Evolutionary conservation across 2,329 filamentous ascomycete genomes (phyloP).

Genomic region (Daldinia eschscholtzii): DNA sequence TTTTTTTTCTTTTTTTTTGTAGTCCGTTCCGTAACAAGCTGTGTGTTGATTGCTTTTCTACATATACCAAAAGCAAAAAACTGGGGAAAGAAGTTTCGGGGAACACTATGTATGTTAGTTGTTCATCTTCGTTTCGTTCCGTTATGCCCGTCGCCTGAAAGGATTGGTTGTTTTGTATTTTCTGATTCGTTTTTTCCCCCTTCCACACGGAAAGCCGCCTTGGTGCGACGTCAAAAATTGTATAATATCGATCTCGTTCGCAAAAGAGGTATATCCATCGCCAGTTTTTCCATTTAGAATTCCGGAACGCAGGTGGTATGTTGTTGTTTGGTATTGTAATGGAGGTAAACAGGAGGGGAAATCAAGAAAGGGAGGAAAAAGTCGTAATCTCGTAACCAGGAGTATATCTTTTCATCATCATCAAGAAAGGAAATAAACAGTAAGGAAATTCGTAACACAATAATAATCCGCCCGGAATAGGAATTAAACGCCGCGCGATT

Average conservation of each 20-base stretch:
- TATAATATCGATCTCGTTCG: constrained; percentile 9
- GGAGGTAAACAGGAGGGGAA: constrained; percentile 9
- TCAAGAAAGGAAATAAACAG: constrained; percentile 10
- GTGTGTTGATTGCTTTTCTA: background rate
- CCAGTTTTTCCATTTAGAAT: constrained; percentile 4
- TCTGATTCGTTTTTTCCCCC: background rate
- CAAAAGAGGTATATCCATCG: constrained; percentile 15
- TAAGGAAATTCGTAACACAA: constrained; percentile 2
- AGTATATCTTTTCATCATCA: constrained; percentile 26
- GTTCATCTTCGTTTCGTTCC: background rate
- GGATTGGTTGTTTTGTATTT: background rate
- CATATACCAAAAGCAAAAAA: background rate
- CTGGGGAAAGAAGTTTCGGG: background rate
- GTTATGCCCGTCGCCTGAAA: constrained; percentile 10
- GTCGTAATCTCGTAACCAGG: constrained; percentile 33
- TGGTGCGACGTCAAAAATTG: background rate
- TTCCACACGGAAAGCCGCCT: constrained; percentile 2
- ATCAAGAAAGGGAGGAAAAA: constrained; percentile 10
- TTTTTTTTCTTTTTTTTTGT: background rate
- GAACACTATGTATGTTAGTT: constrained; percentile 5
- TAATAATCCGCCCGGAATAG: constrained; percentile 14
- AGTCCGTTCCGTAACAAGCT: constrained; percentile 5
- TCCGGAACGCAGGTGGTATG: constrained; percentile 4
- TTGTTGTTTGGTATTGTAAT: constrained; percentile 4
- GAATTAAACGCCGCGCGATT: constrained; percentile 35